phyloP scores from a whole-genome alignment of 23 red algal genomes.

The Agarophyton chilense region DNA sequence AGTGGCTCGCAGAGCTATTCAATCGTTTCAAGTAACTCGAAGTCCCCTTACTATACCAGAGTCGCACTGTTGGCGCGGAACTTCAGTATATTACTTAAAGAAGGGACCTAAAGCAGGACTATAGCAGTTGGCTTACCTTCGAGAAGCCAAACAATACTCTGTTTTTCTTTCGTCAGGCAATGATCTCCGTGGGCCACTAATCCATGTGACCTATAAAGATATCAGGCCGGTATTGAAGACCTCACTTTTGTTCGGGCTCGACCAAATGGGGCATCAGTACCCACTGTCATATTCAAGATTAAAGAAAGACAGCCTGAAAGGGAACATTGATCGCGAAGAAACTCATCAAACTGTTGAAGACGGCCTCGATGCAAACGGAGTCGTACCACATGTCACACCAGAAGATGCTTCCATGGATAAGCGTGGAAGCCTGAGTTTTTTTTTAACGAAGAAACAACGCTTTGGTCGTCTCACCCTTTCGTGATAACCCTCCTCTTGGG shows the following conservation, averaged over 20 bases:
- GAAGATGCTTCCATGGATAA: too few species aligned
- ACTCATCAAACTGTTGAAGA: neutral
- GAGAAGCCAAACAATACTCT: neutral
- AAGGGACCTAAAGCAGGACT: too few species aligned
- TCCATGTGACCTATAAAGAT: slow-evolving; percentile 59
- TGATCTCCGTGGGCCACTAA: neutral
- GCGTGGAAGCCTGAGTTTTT: neutral
- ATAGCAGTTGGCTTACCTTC: slow-evolving; percentile 25
- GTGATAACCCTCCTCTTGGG: neutral
- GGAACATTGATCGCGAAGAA: neutral
- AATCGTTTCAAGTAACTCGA: neutral
- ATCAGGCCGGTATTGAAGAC: neutral
- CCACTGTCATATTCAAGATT: neutral
- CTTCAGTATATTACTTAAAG: too few species aligned
- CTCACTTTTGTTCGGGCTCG: neutral
- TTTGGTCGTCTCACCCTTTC: neutral
- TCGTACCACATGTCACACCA: too few species aligned
- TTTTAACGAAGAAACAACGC: neutral
- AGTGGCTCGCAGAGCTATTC: neutral
- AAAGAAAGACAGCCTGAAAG: neutral
- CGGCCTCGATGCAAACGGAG: too few species aligned
- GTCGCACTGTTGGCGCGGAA: too few species aligned
- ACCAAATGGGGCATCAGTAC: neutral
- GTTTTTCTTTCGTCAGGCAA: slow-evolving; percentile 13
- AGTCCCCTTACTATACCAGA: too few species aligned